phyloP scores from a whole-genome alignment of 1,284 basidiomycete genomes.

The Athelia sp. region DNA sequence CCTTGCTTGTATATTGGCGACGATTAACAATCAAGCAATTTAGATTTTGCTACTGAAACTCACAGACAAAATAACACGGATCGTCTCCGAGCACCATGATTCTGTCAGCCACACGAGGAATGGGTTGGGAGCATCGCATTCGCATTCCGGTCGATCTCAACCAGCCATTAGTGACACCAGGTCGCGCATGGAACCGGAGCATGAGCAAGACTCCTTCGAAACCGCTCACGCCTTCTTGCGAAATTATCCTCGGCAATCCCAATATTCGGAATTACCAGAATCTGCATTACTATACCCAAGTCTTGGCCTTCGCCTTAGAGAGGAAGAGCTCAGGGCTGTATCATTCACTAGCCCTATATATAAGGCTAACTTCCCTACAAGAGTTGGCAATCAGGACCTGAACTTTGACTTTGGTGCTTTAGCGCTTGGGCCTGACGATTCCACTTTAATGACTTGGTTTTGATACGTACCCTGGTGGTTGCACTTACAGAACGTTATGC shows the following conservation, averaged over 20 bases:
- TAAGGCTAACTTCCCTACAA: slow-evolving; percentile 18
- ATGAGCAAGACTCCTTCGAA: slow-evolving; percentile 22
- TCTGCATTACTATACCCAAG: background rate
- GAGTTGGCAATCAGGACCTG: slow-evolving; percentile 28
- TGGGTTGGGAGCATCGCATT: background rate
- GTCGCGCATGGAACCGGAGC: background rate
- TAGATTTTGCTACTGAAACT: background rate
- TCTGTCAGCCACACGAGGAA: background rate
- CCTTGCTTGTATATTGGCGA: background rate
- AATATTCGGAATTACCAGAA: slow-evolving; percentile 3
- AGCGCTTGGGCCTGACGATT: slow-evolving; percentile 21
- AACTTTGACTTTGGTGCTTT: slow-evolving; percentile 28
- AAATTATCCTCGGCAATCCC: slow-evolving; percentile 2
- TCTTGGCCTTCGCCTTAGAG: slow-evolving; percentile 9
- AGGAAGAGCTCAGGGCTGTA: slow-evolving; percentile 3
- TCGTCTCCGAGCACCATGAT: background rate
- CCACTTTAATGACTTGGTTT: slow-evolving; percentile 30
- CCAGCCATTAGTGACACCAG: background rate
- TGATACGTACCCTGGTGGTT: slow-evolving; percentile 6
- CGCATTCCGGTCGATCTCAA: background rate
- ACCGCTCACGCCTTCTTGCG: slow-evolving; percentile 26
- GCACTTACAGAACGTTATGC: too few species aligned
- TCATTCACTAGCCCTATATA: background rate
- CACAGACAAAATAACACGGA: background rate
- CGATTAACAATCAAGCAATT: background rate